Percentiles rank a stretch among this genome's conserved stretches.
Evolutionary conservation across 352 stramenopile genomes (phyloP).

Genomic region (Globisporangium megalacanthum): DNA sequence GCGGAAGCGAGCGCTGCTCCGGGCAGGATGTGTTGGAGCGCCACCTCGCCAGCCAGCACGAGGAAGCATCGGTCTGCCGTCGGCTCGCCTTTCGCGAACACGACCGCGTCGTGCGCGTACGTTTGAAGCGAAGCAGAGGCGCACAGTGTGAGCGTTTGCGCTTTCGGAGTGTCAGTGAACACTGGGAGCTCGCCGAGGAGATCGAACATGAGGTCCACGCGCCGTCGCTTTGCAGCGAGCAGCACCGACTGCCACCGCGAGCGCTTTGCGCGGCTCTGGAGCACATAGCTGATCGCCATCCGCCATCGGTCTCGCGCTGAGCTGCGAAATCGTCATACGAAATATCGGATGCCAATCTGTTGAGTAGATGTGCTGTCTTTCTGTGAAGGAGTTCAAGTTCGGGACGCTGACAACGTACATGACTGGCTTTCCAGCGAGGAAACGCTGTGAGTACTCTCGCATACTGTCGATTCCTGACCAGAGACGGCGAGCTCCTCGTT

Average conservation of each 20-base stretch:
- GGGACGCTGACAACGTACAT: constrained; percentile 1
- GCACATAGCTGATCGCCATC: constrained; percentile 28
- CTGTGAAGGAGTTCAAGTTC: not conserved
- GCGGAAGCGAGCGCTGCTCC: constrained; percentile 1
- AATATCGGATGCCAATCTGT: too few species aligned
- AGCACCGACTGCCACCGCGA: constrained; percentile 29
- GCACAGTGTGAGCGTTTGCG: constrained; percentile 23
- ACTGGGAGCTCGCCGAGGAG: constrained; percentile 22
- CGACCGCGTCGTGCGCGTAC: constrained; percentile 18
- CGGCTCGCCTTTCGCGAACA: constrained; percentile 27
- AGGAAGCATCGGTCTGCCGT: constrained; percentile 29
- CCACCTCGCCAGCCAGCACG: constrained; percentile 28
- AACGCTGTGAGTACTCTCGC: constrained; percentile 1
- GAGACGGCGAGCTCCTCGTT: not conserved
- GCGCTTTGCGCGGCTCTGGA: constrained; percentile 27
- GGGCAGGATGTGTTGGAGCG: constrained; percentile 25
- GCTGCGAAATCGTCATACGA: not conserved
- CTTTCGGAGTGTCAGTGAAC: constrained; percentile 24
- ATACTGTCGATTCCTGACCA: not conserved
- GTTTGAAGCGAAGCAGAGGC: constrained; percentile 25
- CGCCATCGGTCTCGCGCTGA: constrained; percentile 25
- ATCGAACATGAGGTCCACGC: constrained; percentile 33
- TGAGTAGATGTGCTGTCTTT: too few species aligned
- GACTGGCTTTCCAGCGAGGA: constrained; percentile 2
- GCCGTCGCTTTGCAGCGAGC: constrained; percentile 21